Percentiles rank a stretch among this genome's conserved stretches.
Conservation (phyloP, 495 filamentous ascomycete species). For the Aspergillus haitiensis region DNA sequence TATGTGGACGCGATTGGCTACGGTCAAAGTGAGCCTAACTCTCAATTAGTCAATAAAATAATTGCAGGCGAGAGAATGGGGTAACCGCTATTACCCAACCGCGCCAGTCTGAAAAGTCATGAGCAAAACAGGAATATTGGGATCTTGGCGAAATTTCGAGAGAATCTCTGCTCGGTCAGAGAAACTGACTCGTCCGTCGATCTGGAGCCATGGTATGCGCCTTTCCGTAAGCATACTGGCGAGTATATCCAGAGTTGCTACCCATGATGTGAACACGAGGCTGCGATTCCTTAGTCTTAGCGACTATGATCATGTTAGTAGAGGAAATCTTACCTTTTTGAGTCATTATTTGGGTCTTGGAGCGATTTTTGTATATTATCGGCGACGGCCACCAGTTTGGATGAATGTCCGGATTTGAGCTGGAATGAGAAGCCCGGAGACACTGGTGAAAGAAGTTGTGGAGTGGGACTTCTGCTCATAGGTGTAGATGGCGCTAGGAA, state of each 20-base stretch:
- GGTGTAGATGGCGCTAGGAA: too few species aligned
- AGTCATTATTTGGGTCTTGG: neutral
- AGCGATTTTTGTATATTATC: too few species aligned
- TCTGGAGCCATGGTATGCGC: neutral
- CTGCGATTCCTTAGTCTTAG: too few species aligned
- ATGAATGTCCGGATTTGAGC: too few species aligned
- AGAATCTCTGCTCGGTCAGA: neutral
- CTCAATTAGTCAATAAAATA: too few species aligned
- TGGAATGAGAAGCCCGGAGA: too few species aligned
- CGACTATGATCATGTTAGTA: too few species aligned
- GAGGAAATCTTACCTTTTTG: neutral
- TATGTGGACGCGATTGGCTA: neutral
- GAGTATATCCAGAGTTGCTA: neutral
- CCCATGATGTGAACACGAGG: neutral
- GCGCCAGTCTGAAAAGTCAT: neutral
- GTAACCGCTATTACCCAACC: neutral
- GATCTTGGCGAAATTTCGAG: neutral
- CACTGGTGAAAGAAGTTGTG: too few species aligned
- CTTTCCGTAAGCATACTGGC: neutral
- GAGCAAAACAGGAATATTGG: neutral
- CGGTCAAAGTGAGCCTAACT: neutral
- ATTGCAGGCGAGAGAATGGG: too few species aligned
- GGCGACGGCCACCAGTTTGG: too few species aligned
- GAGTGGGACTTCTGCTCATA: too few species aligned
- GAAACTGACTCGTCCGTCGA: neutral